Percentiles rank a stretch among this genome's conserved stretches.
Conservation (phyloP, 345 rosid genomes). For the Aegle marmelos region DNA sequence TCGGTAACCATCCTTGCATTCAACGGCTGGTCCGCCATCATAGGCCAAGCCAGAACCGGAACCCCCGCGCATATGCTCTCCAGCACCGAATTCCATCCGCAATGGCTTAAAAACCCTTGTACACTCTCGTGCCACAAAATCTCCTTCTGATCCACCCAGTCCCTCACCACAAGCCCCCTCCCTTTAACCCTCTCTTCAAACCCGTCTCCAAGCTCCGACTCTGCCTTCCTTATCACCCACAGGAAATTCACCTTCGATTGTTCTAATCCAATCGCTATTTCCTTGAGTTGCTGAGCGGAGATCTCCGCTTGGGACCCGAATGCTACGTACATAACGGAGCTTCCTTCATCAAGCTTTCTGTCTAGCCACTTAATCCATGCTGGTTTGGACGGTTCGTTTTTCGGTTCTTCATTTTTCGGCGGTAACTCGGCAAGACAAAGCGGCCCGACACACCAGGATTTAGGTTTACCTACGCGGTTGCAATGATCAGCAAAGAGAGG, state of each 20-base stretch:
- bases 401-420: background rate
- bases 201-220: conserved; percentile 35
- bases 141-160: conserved; percentile 72
- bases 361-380: conserved; percentile 68
- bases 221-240: conserved; percentile 57
- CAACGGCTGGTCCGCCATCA: conserved; percentile 75
- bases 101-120: conserved; percentile 70
- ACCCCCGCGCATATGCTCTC: conserved; percentile 72
- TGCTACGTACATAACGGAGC: conserved; percentile 65
- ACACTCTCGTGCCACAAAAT: conserved; percentile 54
- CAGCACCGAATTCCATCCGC: conserved; percentile 80
- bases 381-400: conserved; percentile 22
- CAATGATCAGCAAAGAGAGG: conserved; percentile 40
- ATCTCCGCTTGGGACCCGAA: conserved; percentile 79
- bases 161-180: conserved; percentile 55
- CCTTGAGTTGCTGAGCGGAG: conserved; percentile 43
- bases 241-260: conserved; percentile 53
- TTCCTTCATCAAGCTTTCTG: conserved; percentile 37
- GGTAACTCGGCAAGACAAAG: conserved; percentile 37
- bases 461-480: conserved; percentile 12
- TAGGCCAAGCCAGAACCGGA: conserved; percentile 78
- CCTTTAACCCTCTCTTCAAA: conserved; percentile 45
- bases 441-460: conserved; percentile 57
- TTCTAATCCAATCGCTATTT: conserved; percentile 56
- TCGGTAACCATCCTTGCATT: conserved; percentile 66